Conservation (phyloP, 2,329 filamentous ascomycete genomes). For the Botryotinia globosa region DNA sequence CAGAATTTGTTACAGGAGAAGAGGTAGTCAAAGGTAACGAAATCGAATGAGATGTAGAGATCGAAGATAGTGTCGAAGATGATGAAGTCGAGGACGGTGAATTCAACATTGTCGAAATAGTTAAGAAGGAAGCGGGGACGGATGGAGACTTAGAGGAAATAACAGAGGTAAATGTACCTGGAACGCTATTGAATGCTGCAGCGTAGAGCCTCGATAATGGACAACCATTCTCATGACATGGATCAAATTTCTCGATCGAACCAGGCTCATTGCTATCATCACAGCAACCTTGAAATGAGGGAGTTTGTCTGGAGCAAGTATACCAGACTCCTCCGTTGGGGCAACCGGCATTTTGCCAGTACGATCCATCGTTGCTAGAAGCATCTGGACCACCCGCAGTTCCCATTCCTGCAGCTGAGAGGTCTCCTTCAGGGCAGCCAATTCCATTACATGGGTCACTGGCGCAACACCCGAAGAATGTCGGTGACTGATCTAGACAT, state of each 20-base stretch:
- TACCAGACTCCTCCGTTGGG: slow-evolving; percentile 7
- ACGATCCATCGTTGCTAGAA: neutral
- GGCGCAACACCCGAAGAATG: slow-evolving; percentile 27
- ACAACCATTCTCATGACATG: neutral
- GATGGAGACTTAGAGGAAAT: neutral
- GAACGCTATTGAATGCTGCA: neutral
- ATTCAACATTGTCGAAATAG: neutral
- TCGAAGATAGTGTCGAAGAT: neutral
- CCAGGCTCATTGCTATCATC: neutral
- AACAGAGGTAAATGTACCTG: neutral
- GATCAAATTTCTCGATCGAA: neutral
- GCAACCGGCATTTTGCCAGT: slow-evolving; percentile 5
- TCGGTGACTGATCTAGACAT: slow-evolving; percentile 24
- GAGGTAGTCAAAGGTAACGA: neutral
- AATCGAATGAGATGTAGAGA: neutral
- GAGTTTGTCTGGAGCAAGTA: neutral
- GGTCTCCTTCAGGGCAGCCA: slow-evolving; percentile 22
- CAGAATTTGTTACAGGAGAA: neutral
- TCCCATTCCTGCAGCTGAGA: slow-evolving; percentile 26
- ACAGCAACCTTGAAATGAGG: slow-evolving; percentile 16
- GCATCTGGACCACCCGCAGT: slow-evolving; percentile 11
- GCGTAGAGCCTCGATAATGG: neutral
- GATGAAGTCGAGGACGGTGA: neutral
- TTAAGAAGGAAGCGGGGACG: neutral
- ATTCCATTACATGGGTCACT: slow-evolving; percentile 26